A percentile compares a stretch with the other conserved stretches of the same genome.
These are phyloP conservation scores for Sorghum bicolor DNA, from an alignment of 176 grass and related monocot species.

Conservation along the genomic window DNA sequence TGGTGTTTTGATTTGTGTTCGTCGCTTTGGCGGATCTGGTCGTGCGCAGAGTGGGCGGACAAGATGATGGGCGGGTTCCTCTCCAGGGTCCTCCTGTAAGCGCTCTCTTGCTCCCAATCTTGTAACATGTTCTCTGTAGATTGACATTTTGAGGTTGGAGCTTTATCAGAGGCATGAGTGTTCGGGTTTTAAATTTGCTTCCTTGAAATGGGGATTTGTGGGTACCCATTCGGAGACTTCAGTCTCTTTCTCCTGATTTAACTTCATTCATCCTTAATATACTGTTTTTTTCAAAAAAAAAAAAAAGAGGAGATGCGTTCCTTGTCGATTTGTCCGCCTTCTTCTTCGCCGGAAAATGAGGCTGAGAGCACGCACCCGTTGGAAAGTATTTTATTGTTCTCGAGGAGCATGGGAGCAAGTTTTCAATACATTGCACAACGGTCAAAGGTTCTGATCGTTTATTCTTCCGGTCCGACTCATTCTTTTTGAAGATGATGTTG, in stretches of 20 bases:
- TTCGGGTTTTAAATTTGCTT: background rate
- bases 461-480: conserved; percentile 28
- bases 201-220: background rate
- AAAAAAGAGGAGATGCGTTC: conserved; percentile 22
- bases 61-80: conserved; percentile 87
- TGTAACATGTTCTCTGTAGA: conserved; percentile 3
- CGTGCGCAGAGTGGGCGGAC: conserved; percentile 22
- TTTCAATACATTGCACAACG: conserved; percentile 50
- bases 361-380: conserved; percentile 11
- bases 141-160: conserved; percentile 1
- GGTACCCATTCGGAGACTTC: background rate
- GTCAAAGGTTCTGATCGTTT: conserved; percentile 39
- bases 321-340: conserved; percentile 41
- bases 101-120: conserved; percentile 25
- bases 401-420: conserved; percentile 38
- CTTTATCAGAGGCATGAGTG: background rate
- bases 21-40: conserved; percentile 39
- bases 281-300: background rate
- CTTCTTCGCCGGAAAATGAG: conserved; percentile 32
- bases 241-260: background rate
- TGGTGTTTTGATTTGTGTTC: conserved; percentile 21
- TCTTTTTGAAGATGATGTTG: conserved; percentile 20
- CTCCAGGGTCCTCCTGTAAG: conserved; percentile 80
- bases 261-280: background rate
- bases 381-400: conserved; percentile 33